Evolutionary conservation across 306 rosid genomes (phyloP).

Genomic region (Aeschynomene evenia): DNA sequence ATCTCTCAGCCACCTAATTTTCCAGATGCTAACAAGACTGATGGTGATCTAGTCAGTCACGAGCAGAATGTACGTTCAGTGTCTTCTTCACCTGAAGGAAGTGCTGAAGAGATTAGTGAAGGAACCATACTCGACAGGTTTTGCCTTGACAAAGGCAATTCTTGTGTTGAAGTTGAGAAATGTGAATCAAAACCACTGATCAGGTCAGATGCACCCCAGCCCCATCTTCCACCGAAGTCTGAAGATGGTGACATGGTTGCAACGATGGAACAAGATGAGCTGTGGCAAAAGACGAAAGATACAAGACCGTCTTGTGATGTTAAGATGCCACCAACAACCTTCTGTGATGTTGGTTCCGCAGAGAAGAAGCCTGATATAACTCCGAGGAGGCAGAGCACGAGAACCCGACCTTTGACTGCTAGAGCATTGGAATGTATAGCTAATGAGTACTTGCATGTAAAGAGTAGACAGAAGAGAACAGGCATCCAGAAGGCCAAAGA

Average conservation of each 20-base stretch:
- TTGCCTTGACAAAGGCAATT: constrained; percentile 26
- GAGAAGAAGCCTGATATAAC: constrained; percentile 34
- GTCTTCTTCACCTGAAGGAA: constrained; percentile 35
- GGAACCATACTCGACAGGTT: constrained; percentile 7
- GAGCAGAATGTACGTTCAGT: constrained; percentile 32
- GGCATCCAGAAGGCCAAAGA: constrained; percentile 23
- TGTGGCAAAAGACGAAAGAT: constrained; percentile 21
- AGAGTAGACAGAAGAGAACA: constrained; percentile 40
- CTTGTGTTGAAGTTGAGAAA: constrained; percentile 38
- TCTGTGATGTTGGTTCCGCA: background rate
- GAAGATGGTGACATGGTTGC: constrained; percentile 24
- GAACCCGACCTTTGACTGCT: constrained; percentile 68
- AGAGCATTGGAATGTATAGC: constrained; percentile 74
- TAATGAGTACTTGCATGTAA: constrained; percentile 48
- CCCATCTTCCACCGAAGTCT: constrained; percentile 35
- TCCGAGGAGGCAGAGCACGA: constrained; percentile 72
- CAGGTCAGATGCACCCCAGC: constrained; percentile 36
- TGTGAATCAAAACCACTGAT: constrained; percentile 31
- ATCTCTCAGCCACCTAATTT: constrained; percentile 30
- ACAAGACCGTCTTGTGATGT: background rate
- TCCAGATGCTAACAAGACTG: constrained; percentile 37
- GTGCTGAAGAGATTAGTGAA: constrained; percentile 29
- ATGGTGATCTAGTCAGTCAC: constrained; percentile 30
- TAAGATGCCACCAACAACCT: constrained; percentile 23
- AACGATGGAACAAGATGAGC: constrained; percentile 27